phyloP scores from a whole-genome alignment of 441 rosid species.

The Jatropha multifida region DNA sequence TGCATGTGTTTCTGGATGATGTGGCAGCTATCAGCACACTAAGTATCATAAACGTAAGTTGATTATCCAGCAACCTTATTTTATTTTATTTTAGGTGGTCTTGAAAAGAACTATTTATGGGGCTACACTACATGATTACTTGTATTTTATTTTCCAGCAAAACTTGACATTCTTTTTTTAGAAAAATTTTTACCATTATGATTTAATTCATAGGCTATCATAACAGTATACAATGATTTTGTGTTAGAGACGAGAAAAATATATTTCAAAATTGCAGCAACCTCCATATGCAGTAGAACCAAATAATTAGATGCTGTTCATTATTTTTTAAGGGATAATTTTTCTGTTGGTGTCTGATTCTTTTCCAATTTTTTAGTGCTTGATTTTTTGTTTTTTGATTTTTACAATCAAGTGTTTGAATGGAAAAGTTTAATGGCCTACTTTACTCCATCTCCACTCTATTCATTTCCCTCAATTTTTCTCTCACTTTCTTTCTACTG shows the following conservation, averaged over 20 bases:
- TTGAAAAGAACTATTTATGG: background rate
- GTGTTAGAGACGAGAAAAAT: background rate
- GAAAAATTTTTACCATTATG: background rate
- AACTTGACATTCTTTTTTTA: background rate
- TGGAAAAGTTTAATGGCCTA: too few species aligned
- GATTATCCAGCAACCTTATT: slow-evolving; percentile 19
- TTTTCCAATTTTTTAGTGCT: too few species aligned
- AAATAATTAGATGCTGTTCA: background rate
- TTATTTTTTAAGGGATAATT: background rate
- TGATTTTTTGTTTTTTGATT: too few species aligned
- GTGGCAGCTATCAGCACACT: slow-evolving; percentile 92
- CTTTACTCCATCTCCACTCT: too few species aligned
- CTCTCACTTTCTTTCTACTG: too few species aligned
- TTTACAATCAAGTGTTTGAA: too few species aligned
- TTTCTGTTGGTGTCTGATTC: too few species aligned
- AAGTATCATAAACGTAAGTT: slow-evolving; percentile 96
- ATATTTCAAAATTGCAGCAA: background rate
- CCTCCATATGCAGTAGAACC: background rate
- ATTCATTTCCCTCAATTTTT: too few species aligned
- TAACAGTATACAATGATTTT: background rate
- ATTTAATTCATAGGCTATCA: background rate
- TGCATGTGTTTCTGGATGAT: slow-evolving; percentile 47
- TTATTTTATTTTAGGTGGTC: background rate
- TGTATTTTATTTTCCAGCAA: background rate
- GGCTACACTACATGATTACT: background rate